Conservation (phyloP, 78 protist species). For the Dictyostelium firmibasis region DNA sequence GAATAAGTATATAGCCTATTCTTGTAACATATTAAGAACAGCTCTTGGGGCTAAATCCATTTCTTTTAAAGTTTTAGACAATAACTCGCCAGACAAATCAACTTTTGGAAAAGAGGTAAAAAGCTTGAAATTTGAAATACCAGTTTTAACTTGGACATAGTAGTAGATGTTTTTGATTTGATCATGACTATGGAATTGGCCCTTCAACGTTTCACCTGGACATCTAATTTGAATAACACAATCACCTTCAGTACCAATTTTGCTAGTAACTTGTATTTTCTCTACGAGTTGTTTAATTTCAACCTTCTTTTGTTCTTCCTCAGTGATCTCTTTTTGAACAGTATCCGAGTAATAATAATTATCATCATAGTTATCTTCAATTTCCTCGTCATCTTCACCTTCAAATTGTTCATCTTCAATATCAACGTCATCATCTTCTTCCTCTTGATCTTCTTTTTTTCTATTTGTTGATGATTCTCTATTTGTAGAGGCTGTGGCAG, state of each 20-base stretch:
- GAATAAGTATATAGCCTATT: background rate
- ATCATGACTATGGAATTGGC: conserved; percentile 36
- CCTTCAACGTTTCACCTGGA: conserved; percentile 41
- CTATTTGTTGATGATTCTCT: background rate
- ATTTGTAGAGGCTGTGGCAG: background rate
- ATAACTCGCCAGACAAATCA: conserved; percentile 40
- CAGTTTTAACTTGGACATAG: conserved; percentile 38
- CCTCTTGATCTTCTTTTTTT: background rate
- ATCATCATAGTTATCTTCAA: conserved; percentile 13
- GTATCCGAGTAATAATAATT: background rate
- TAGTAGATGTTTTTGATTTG: conserved; percentile 30
- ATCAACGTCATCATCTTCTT: background rate
- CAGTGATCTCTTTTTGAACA: background rate
- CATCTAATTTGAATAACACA: conserved; percentile 38
- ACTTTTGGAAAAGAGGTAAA: conserved; percentile 48
- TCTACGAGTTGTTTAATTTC: background rate
- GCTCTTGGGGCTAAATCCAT: conserved; percentile 65
- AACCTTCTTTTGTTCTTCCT: background rate
- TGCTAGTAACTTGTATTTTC: background rate
- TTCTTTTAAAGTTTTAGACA: conserved; percentile 35
- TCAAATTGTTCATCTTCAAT: background rate
- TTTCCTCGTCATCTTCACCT: conserved; percentile 49
- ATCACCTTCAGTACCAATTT: conserved; percentile 52
- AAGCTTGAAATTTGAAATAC: conserved; percentile 29
- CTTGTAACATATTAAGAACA: conserved; percentile 8